A percentile compares a stretch with the other conserved stretches of the same genome.
Evolutionary conservation across 2,329 filamentous ascomycete genomes (phyloP).

Genomic region (Claviceps sp.): DNA sequence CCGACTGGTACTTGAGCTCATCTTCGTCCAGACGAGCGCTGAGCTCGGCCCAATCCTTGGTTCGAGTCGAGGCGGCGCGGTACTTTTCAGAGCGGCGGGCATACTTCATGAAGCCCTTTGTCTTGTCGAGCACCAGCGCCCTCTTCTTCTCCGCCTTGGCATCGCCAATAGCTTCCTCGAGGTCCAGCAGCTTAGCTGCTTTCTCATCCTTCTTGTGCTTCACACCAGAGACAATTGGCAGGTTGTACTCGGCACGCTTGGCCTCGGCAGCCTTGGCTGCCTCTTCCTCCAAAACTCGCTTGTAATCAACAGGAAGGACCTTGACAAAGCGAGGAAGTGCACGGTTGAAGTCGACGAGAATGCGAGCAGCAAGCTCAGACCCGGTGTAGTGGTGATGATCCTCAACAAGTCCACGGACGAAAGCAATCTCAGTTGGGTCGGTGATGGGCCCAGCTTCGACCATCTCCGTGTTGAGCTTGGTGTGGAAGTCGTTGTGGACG

Average conservation of each 20-base stretch:
- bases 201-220: conserved; percentile 51
- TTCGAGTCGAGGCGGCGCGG: conserved; percentile 67
- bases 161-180: conserved; percentile 84
- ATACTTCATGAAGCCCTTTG: conserved; percentile 95
- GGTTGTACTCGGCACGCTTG: conserved; percentile 70
- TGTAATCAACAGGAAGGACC: conserved; percentile 89
- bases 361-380: conserved; percentile 83
- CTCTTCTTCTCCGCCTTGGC: conserved; percentile 78
- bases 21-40: conserved; percentile 80
- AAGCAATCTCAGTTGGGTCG: conserved; percentile 80
- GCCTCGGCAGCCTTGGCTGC: conserved; percentile 73
- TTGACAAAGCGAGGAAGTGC: conserved; percentile 86
- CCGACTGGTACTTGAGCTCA: conserved; percentile 91
- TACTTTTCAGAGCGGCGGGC: conserved; percentile 88
- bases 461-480: conserved; percentile 96
- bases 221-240: conserved; percentile 62
- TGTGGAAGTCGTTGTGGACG: conserved; percentile 75
- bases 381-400: conserved; percentile 97
- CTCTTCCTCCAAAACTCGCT: conserved; percentile 79
- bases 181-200: conserved; percentile 60
- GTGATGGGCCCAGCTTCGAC: conserved; percentile 77
- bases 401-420: conserved; percentile 80
- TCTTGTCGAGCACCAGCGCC: conserved; percentile 92
- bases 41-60: conserved; percentile 87
- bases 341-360: conserved; percentile 88